Percentiles rank a stretch among this genome's conserved stretches.
Conservation (phyloP, 2,329 filamentous ascomycete species). For the Diaporthe sp. region DNA sequence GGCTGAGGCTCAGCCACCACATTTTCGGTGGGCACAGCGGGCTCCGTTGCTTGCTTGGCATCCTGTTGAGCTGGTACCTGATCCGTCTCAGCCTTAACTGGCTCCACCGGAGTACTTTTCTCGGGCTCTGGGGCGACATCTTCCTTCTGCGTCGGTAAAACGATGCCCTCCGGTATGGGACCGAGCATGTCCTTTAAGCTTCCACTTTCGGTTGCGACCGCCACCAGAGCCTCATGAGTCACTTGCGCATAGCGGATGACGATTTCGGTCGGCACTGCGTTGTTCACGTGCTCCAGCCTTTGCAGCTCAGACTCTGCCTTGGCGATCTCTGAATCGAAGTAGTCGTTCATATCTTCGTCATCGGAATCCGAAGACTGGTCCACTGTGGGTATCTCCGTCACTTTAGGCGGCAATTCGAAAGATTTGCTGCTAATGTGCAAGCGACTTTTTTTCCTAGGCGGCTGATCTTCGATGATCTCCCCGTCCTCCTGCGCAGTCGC, state of each 20-base stretch:
- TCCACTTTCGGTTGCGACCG: slow-evolving; percentile 61
- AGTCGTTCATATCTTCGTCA: slow-evolving; percentile 71
- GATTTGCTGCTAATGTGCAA: slow-evolving; percentile 51
- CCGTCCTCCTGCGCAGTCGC: slow-evolving; percentile 38
- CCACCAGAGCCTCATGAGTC: slow-evolving; percentile 63
- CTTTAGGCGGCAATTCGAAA: slow-evolving; percentile 57
- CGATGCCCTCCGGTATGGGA: slow-evolving; percentile 53
- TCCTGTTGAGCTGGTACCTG: not conserved
- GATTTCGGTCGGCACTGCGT: slow-evolving; percentile 56
- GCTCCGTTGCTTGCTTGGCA: slow-evolving; percentile 41
- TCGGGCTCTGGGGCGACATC: slow-evolving; percentile 40
- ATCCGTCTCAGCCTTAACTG: slow-evolving; percentile 32
- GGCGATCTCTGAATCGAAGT: slow-evolving; percentile 66
- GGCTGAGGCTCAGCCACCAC: slow-evolving; percentile 47
- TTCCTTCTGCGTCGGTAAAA: slow-evolving; percentile 42
- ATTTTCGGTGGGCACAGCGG: slow-evolving; percentile 34
- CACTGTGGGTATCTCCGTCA: slow-evolving; percentile 47
- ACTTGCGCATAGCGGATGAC: slow-evolving; percentile 62
- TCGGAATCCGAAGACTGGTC: slow-evolving; percentile 66
- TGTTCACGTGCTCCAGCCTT: slow-evolving; percentile 57
- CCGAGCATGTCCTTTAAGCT: slow-evolving; percentile 60
- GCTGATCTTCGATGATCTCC: slow-evolving; percentile 39
- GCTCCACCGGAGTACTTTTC: slow-evolving; percentile 40
- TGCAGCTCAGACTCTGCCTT: slow-evolving; percentile 65
- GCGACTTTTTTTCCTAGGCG: slow-evolving; percentile 43